Evolutionary conservation across 495 filamentous ascomycete genomes (phyloP), one percentile per base, ranked within the genome.

Genomic region (Xylaria nigripes): DNA sequence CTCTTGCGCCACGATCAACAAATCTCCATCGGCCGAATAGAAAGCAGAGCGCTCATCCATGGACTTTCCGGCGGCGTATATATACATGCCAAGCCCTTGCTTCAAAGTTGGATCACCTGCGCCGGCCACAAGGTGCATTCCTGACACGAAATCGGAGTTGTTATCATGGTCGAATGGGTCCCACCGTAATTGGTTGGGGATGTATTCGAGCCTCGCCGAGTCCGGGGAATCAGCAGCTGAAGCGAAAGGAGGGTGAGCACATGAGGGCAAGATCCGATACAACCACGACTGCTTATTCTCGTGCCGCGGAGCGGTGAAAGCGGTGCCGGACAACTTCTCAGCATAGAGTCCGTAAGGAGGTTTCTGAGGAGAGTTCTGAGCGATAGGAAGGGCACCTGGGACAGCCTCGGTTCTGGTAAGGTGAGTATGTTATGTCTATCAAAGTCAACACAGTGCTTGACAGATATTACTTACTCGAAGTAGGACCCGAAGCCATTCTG

Each of bases 211-310:
- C 54, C 74, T 77, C 3, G 56, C 49, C 15, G 51, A 42, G 38
- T 62, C 56, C 3, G 51, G 48, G 0, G 42, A 40, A 9, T 61
- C 57, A 10, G 64, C 54, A 15, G 78, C 68, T 0, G 79, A 70
- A 22, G 76, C 62, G 67, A 95, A 95, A 46, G 86, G 80, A 52
- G 81, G 79, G 61, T 96, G 91, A 6, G 89, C 79, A 38, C 88
- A 89, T 0, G 87, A 80, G 32, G 91, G 91, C 24, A 95, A 74
- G 55, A 95, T 89, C 10, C 91, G 81, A 67, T 96, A 95, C n/a
- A 95, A 82, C 91, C 91, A 96, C 34, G 90, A 80, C 63, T 95
- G 91, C 66, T 85, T 82, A 72, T 95, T 96, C 65, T 93, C 87
- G 69, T 85, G 80, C 16, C 91, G 81, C 0, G 91, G 91, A 6